Base-by-base conservation (phyloP, 148 eudicot species). In the Amaranthus hypochondriacus region DNA sequence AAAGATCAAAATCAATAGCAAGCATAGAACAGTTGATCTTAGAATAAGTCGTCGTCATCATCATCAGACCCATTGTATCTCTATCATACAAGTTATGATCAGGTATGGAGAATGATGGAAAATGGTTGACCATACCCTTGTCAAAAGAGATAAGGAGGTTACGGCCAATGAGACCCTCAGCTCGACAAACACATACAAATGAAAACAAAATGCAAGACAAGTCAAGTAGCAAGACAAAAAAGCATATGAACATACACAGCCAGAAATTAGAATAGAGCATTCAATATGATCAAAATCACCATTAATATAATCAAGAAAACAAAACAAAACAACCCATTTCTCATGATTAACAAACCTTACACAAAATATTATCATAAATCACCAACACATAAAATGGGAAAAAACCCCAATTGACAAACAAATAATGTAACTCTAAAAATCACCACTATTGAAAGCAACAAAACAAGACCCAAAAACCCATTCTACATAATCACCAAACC, bases 231-330 rank as follows among this genome's bases (percentile, higher is more conserved):
- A 58, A 15, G 15, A 7, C 39, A 58, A 60, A 18, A 18, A 18
- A 18, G 18, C 18, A 18, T 18, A 18, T 18, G 18, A 18, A 18
- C 18, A 18, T 18, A 18, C 18, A 18, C 18, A 18, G 18, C 21
- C 11, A 6, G 8, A 60, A 21, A 7, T 51, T 47, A 48, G 18
- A 48, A 63, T 13, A 56, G 50, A 69, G 53, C 8, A 69, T 43
- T 55, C 73, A 69, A 69, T 50, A 56, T 57, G 63, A 70, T 70
- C 62, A 67, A 21, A 57, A 4, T 58, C 39, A 21, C 39, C n/a
- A 21, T 7, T 10, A 4, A 50, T 67, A 18, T 0, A 28, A 4
- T 51, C 44, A 42, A 62, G 5, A 13, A n/a, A 57, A 57, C 21
- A 57, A 57, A 3, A 13, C 5, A 57, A 57, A 18, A 57, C 2